A percentile compares a stretch with the other conserved stretches of the same genome.
Evolutionary conservation across 148 eudicot species (phyloP).

Genomic region (Hydrangea macrophylla): DNA sequence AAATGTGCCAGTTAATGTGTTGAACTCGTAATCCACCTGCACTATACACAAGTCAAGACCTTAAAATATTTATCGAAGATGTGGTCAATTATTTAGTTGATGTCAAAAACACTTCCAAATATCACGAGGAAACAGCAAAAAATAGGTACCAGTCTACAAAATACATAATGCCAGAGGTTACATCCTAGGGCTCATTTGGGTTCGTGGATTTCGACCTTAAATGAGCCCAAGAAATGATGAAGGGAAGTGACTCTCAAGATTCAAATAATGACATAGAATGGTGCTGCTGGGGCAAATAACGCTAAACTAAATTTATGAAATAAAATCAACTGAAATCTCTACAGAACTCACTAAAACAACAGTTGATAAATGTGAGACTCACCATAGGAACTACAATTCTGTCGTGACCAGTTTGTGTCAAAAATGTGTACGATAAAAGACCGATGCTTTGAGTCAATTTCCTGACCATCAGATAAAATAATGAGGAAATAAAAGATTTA

Average conservation of each 20-base stretch:
- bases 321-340: not conserved
- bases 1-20: conserved; percentile 37
- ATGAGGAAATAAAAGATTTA: not conserved
- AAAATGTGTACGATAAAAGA: conserved; percentile 81
- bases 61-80: not conserved
- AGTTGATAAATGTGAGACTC: conserved; percentile 24
- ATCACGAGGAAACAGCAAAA: not conserved
- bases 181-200: not conserved
- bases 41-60: conserved; percentile 1
- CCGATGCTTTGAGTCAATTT: conserved; percentile 82
- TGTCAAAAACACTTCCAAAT: not conserved
- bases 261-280: not conserved
- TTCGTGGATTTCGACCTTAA: not conserved
- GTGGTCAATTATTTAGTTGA: not conserved
- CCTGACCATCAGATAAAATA: conserved; percentile 44
- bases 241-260: not conserved
- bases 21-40: conserved; percentile 79
- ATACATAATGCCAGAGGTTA: not conserved
- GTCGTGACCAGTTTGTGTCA: conserved; percentile 64
- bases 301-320: not conserved
- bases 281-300: not conserved
- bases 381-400: conserved; percentile 98
- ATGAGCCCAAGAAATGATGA: not conserved
- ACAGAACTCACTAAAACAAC: not conserved
- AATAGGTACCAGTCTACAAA: not conserved